Evolutionary conservation across 345 rosid genomes (phyloP).

Genomic region (Combretum micranthum): DNA sequence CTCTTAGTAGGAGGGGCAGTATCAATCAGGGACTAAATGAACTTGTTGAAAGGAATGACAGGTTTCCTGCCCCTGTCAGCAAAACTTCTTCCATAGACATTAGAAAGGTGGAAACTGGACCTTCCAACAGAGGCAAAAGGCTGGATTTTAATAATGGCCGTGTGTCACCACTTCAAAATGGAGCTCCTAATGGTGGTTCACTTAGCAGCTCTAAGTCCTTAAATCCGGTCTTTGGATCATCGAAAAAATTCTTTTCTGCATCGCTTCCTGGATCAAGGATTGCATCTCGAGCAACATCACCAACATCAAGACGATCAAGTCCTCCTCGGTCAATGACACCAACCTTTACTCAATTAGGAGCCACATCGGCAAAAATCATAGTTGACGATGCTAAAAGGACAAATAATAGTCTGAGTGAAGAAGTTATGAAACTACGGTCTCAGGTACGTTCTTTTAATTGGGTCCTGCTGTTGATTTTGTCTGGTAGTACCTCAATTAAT

Average conservation of each 20-base stretch:
- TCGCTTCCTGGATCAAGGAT: slow-evolving; percentile 83
- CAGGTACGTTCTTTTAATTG: slow-evolving; percentile 33
- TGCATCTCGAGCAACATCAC: slow-evolving; percentile 78
- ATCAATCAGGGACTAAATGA: slow-evolving; percentile 39
- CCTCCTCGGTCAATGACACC: slow-evolving; percentile 76
- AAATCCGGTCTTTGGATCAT: slow-evolving; percentile 58
- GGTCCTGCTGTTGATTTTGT: background rate
- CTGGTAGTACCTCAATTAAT: too few species aligned
- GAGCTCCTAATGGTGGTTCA: slow-evolving; percentile 41
- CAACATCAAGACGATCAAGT: slow-evolving; percentile 67
- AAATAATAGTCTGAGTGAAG: slow-evolving; percentile 50
- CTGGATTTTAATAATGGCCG: slow-evolving; percentile 46
- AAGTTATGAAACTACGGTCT: slow-evolving; percentile 52
- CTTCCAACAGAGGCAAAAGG: slow-evolving; percentile 50
- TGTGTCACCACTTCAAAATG: slow-evolving; percentile 55
- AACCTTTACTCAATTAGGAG: slow-evolving; percentile 45
- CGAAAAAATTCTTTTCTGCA: slow-evolving; percentile 67
- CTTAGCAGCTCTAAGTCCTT: slow-evolving; percentile 41
- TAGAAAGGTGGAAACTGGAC: slow-evolving; percentile 43
- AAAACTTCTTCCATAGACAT: slow-evolving; percentile 53
- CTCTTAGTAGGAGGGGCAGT: slow-evolving; percentile 51
- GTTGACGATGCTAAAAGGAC: slow-evolving; percentile 49
- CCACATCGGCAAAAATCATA: slow-evolving; percentile 42
- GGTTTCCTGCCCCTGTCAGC: slow-evolving; percentile 39
- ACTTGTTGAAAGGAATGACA: slow-evolving; percentile 36